Percentiles rank a stretch among this genome's conserved stretches.
Conservation (phyloP, 345 rosid genomes). For the Eucalyptus pauciflora region DNA sequence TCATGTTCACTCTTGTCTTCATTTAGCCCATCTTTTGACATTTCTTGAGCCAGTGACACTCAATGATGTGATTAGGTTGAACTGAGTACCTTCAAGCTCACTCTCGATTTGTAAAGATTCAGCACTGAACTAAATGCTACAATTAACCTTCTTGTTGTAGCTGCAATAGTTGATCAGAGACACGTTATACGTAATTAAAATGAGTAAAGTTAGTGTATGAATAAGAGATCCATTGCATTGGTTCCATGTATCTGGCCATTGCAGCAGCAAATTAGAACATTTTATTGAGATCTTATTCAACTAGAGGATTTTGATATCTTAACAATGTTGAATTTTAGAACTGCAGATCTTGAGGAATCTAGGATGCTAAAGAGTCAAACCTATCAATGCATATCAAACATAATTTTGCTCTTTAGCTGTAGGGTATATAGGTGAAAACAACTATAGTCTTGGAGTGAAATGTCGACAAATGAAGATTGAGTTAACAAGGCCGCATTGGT, state of each 20-base stretch:
- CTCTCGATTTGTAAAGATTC: background rate
- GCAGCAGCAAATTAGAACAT: background rate
- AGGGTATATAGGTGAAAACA: too few relatives aligned
- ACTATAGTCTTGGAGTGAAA: accelerated
- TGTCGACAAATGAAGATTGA: too few relatives aligned
- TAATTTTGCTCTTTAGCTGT: too few relatives aligned
- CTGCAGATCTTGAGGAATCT: background rate
- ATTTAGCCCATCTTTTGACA: accelerated
- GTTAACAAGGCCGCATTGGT: too few relatives aligned
- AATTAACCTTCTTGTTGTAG: background rate
- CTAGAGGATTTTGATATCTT: background rate
- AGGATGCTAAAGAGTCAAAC: background rate
- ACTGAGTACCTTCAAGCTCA: background rate
- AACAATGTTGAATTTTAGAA: background rate
- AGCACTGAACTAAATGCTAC: background rate
- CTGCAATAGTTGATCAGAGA: accelerated
- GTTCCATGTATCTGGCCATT: accelerated
- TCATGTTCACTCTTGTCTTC: background rate
- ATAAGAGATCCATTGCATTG: accelerated
- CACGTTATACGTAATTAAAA: accelerated
- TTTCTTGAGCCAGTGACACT: background rate
- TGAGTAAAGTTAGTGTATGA: background rate
- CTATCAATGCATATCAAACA: background rate
- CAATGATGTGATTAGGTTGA: background rate
- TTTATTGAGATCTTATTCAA: background rate